Conservation (phyloP, 345 rosid genomes). For the Camelina neglecta region DNA sequence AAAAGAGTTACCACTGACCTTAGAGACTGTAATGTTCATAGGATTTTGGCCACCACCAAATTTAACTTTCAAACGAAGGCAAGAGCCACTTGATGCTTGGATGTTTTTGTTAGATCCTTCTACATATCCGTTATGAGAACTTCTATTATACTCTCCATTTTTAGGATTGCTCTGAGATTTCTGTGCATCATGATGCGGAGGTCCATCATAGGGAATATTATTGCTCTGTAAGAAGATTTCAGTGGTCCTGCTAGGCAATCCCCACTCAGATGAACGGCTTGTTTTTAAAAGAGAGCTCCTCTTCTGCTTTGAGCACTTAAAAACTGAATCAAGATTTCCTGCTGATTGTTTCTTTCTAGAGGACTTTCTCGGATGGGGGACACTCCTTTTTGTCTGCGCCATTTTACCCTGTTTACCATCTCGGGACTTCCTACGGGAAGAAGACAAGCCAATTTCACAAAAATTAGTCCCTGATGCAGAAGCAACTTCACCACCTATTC, state of each 20-base stretch:
- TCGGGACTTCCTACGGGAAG: conserved; percentile 54
- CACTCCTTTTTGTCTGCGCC: conserved; percentile 51
- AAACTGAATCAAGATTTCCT: conserved; percentile 45
- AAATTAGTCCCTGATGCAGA: conserved; percentile 50
- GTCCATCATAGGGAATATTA: conserved; percentile 49
- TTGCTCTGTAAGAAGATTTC: conserved; percentile 50
- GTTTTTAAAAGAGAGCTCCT: conserved; percentile 71
- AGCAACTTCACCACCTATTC: conserved; percentile 47
- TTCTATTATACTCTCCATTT: conserved; percentile 45
- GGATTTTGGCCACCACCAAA: conserved; percentile 60
- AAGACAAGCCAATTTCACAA: conserved; percentile 43
- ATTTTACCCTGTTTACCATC: conserved; percentile 51
- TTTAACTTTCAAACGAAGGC: conserved; percentile 83
- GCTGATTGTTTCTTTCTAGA: conserved; percentile 46
- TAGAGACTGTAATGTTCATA: conserved; percentile 46
- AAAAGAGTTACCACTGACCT: conserved; percentile 48
- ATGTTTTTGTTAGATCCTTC: conserved; percentile 47
- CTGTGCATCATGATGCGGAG: conserved; percentile 43
- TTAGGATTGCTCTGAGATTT: conserved; percentile 49
- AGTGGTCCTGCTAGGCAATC: conserved; percentile 55
- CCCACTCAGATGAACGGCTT: conserved; percentile 80
- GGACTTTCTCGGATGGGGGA: conserved; percentile 49
- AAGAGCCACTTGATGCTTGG: conserved; percentile 48
- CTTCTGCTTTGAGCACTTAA: conserved; percentile 61
- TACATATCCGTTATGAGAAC: conserved; percentile 39